Conservation (phyloP, 2,329 filamentous ascomycete species). For the Claviceps sp. region DNA sequence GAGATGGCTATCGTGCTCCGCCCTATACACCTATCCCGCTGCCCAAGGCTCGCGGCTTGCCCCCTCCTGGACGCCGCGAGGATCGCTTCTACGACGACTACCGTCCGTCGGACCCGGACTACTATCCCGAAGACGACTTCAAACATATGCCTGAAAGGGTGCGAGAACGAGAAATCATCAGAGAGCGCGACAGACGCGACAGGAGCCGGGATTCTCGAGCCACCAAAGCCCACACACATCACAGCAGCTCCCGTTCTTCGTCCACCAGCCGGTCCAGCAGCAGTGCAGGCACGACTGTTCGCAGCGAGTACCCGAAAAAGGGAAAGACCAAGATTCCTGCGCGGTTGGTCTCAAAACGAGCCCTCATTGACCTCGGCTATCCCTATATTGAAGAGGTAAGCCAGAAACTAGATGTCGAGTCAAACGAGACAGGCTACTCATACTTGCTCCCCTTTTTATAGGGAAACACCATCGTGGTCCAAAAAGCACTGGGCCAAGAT, state of each 20-base stretch:
- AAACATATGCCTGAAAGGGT: slow-evolving; percentile 46
- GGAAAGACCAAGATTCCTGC: slow-evolving; percentile 83
- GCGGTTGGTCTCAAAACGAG: slow-evolving; percentile 64
- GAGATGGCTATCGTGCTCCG: slow-evolving; percentile 33
- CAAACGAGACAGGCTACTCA: slow-evolving; percentile 2
- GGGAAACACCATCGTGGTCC: slow-evolving; percentile 70
- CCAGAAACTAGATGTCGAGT: neutral
- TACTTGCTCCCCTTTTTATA: slow-evolving; percentile 18
- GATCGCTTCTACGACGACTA: slow-evolving; percentile 52
- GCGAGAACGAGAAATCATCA: slow-evolving; percentile 47
- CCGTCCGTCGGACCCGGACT: slow-evolving; percentile 51
- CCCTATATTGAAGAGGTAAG: slow-evolving; percentile 75
- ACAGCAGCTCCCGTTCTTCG: slow-evolving; percentile 31
- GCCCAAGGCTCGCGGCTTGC: slow-evolving; percentile 47
- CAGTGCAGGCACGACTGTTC: slow-evolving; percentile 36
- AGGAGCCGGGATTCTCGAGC: slow-evolving; percentile 27
- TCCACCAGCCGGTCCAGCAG: slow-evolving; percentile 32
- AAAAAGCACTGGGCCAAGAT: slow-evolving; percentile 73
- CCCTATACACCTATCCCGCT: slow-evolving; percentile 52
- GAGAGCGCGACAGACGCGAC: slow-evolving; percentile 30
- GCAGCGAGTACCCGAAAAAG: slow-evolving; percentile 59
- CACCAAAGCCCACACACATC: slow-evolving; percentile 24
- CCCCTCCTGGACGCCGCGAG: slow-evolving; percentile 43
- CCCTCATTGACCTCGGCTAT: slow-evolving; percentile 73
- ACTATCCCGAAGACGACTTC: slow-evolving; percentile 60